These are phyloP conservation scores for Globisporangium carolinianum DNA, from an alignment of 352 stramenopile species.

Conservation along the genomic window DNA sequence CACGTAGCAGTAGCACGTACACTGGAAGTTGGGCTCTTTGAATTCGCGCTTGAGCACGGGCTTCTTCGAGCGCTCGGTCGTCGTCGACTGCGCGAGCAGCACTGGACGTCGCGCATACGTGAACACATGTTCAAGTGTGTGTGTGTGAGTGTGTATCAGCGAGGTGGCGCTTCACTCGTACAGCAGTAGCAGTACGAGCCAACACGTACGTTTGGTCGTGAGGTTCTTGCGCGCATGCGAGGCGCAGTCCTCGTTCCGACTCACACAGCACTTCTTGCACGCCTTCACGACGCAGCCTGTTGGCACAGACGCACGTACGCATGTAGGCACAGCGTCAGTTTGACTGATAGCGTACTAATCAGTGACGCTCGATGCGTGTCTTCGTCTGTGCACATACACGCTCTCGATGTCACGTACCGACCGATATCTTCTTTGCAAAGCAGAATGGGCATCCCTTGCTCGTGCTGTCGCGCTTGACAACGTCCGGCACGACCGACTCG, in stretches of 20 bases:
- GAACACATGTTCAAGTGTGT: too few relatives aligned
- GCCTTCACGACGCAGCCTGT: conserved; percentile 35
- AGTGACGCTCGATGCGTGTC: not conserved
- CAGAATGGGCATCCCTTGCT: conserved; percentile 32
- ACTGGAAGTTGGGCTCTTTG: conserved; percentile 65
- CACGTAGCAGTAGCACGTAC: conserved; percentile 22
- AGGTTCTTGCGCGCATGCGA: conserved; percentile 29
- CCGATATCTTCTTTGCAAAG: conserved; percentile 30
- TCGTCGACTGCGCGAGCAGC: conserved; percentile 5
- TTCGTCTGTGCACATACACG: not conserved
- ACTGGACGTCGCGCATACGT: not conserved
- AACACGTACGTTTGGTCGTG: conserved; percentile 15
- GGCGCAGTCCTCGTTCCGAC: conserved; percentile 25
- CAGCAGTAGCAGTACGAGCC: too few relatives aligned
- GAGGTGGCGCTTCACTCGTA: too few relatives aligned
- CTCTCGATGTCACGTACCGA: conserved; percentile 1
- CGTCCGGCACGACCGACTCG: conserved; percentile 5
- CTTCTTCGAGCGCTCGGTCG: conserved; percentile 18
- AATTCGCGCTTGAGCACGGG: conserved; percentile 76
- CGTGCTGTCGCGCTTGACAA: conserved; percentile 12
- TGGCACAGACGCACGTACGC: not conserved
- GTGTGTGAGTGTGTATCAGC: too few relatives aligned
- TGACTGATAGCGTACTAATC: too few relatives aligned
- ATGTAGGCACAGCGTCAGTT: not conserved
- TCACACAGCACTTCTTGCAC: conserved; percentile 73